Evolutionary conservation across 305 asterid species (phyloP).

Genomic region (Fraxinus nigra): DNA sequence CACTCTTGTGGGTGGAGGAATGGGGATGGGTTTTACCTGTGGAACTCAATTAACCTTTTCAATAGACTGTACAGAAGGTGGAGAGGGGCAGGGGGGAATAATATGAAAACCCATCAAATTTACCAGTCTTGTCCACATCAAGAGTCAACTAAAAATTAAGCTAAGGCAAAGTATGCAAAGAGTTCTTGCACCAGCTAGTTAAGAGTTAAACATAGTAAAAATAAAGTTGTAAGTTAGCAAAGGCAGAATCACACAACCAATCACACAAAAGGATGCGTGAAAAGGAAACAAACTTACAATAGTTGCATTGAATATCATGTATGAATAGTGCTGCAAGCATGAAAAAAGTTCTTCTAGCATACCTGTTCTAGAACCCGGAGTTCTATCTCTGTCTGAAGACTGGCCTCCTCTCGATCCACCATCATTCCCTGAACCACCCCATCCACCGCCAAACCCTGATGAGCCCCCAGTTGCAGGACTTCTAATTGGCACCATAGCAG

Average conservation of each 20-base stretch:
- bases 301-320: constrained; percentile 1
- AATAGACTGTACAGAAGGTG: neutral
- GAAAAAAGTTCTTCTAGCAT: constrained; percentile 22
- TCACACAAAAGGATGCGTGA: neutral
- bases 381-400: constrained; percentile 56
- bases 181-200: neutral
- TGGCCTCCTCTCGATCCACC: constrained; percentile 79
- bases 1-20: neutral
- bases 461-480: constrained; percentile 75
- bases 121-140: neutral
- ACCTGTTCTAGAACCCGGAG: constrained; percentile 61
- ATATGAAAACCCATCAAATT: neutral
- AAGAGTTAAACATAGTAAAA: neutral
- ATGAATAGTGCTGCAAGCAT: neutral
- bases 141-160: neutral
- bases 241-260: neutral
- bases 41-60: neutral
- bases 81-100: neutral
- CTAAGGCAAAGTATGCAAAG: neutral
- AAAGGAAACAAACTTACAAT: neutral
- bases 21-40: neutral
- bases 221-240: neutral
- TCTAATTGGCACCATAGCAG: constrained; percentile 90
- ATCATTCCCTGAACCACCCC: constrained; percentile 70
- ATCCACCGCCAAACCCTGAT: constrained; percentile 66